Evolutionary conservation across 106 monocot species (phyloP).

Genomic region (Posidonia australis): DNA sequence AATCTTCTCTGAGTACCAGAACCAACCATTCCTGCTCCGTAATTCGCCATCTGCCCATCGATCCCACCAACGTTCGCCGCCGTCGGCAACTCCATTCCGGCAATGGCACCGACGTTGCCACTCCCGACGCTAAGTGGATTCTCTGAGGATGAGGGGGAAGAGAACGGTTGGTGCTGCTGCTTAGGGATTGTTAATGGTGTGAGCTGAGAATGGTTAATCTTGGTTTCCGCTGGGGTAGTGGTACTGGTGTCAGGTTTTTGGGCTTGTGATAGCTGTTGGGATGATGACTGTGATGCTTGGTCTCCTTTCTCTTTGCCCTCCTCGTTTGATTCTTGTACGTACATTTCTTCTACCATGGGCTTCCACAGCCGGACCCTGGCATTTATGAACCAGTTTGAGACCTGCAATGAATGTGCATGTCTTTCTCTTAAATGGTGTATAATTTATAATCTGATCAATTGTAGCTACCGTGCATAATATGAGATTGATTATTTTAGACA

Average conservation of each 20-base stretch:
- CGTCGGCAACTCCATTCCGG: constrained; percentile 3
- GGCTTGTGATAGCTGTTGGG: neutral
- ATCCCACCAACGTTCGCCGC: neutral
- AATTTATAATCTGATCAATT: too few relatives aligned
- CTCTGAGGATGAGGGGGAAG: neutral
- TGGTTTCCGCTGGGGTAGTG: constrained; percentile 6
- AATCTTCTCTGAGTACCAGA: constrained; percentile 27
- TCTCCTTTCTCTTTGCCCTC: constrained; percentile 11
- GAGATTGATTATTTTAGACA: too few relatives aligned
- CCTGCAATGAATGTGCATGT: constrained; percentile 7
- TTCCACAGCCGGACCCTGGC: constrained; percentile 38
- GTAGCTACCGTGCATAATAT: too few relatives aligned
- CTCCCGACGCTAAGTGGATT: neutral
- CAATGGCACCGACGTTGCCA: neutral
- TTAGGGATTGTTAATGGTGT: neutral
- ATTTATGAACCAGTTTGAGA: constrained; percentile 41
- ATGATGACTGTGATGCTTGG: neutral
- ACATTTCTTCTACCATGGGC: constrained; percentile 43
- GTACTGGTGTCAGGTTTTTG: constrained; percentile 1
- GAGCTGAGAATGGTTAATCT: neutral
- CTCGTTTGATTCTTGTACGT: constrained; percentile 15
- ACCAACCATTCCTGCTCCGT: constrained; percentile 3
- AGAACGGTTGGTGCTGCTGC: neutral
- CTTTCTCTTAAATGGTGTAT: too few relatives aligned
- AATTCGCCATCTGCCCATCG: constrained; percentile 2